phyloP scores from a whole-genome alignment of 495 filamentous ascomycete genomes.

The Monascus purpureus region DNA sequence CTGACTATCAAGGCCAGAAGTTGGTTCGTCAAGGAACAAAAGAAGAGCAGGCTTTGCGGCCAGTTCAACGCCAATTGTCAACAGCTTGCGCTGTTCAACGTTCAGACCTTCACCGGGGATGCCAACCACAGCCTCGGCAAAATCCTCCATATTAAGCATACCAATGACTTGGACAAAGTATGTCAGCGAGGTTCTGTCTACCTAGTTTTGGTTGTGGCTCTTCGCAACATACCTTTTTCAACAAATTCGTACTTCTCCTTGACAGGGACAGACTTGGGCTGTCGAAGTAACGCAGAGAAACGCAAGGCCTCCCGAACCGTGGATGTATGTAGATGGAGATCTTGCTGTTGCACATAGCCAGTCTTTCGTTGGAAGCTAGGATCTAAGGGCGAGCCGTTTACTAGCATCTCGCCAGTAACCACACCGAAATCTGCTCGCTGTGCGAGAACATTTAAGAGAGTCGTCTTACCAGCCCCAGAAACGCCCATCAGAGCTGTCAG shows the following conservation, averaged over 20 bases:
- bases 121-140: constrained; percentile 30
- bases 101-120: constrained; percentile 52
- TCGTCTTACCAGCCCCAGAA: constrained; percentile 54
- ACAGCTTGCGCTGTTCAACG: constrained; percentile 78
- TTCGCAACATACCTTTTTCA: constrained; percentile 14
- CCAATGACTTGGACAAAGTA: constrained; percentile 21
- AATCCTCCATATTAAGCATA: constrained; percentile 36
- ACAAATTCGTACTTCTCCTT: constrained; percentile 37
- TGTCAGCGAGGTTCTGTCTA: no score
- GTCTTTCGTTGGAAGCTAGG: constrained; percentile 79
- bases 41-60: constrained; percentile 82
- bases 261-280: constrained; percentile 41
- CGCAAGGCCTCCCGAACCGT: constrained; percentile 74
- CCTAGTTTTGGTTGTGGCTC: no score
- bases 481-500: constrained; percentile 53
- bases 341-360: constrained; percentile 88
- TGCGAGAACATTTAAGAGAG: constrained; percentile 47
- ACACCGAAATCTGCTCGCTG: constrained; percentile 38
- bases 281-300: constrained; percentile 76
- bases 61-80: constrained; percentile 86
- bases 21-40: constrained; percentile 91
- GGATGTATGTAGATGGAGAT: constrained; percentile 68
- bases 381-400: constrained; percentile 44
- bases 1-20: constrained; percentile 72
- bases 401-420: constrained; percentile 39